Conservation (phyloP, 768 basidiomycete species). For the Lactarius hatsudake region DNA sequence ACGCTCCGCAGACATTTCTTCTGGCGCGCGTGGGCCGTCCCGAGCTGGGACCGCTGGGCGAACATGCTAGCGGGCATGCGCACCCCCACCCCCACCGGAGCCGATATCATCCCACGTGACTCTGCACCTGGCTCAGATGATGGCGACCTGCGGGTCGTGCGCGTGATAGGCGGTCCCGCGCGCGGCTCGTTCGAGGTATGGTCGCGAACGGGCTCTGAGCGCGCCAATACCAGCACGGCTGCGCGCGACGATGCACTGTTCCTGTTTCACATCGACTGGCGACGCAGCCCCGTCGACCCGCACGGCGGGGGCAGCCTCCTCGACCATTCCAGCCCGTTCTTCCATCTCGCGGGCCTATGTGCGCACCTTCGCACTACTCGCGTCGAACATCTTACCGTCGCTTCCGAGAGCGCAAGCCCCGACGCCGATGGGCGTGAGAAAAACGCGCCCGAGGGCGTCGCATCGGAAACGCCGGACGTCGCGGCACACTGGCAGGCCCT, state of each 20-base stretch:
- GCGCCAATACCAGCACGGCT: not conserved
- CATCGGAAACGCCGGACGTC: not conserved
- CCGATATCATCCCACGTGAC: constrained; percentile 11
- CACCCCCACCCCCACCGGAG: not conserved
- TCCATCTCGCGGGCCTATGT: constrained; percentile 17
- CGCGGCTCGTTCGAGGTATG: constrained; percentile 12
- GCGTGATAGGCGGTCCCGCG: constrained; percentile 7
- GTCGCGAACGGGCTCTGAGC: constrained; percentile 8
- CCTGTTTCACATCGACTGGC: constrained; percentile 17
- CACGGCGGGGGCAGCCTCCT: constrained; percentile 1
- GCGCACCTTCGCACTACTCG: not conserved
- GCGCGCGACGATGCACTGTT: constrained; percentile 9
- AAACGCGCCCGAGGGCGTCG: not conserved
- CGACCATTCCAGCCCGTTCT: constrained; percentile 22
- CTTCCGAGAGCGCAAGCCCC: not conserved
- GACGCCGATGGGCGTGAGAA: not conserved
- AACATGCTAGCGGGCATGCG: constrained; percentile 6
- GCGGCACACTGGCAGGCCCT: constrained; percentile 6
- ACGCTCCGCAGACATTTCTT: constrained; percentile 19
- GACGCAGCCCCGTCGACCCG: constrained; percentile 17
- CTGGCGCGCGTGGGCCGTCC: constrained; percentile 21
- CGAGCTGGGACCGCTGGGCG: constrained; percentile 19
- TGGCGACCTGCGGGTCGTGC: constrained; percentile 1
- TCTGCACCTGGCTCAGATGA: not conserved
- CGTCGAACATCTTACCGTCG: constrained; percentile 4